Percentiles rank a stretch among this genome's conserved stretches.
phyloP scores from a whole-genome alignment of 2,329 filamentous ascomycete genomes.

The Fusarium coffeatum region DNA sequence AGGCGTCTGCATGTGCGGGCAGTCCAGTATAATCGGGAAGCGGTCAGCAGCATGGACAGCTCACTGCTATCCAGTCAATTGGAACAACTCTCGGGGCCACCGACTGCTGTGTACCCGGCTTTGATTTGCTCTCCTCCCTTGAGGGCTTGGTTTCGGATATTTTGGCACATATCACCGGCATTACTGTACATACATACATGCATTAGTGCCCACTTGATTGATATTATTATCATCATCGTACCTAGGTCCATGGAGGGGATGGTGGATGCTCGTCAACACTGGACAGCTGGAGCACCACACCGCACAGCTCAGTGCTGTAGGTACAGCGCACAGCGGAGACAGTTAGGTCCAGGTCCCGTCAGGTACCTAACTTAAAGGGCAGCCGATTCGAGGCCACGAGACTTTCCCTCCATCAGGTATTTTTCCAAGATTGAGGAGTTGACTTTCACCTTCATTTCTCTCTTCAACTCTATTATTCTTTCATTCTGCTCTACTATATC shows the following conservation, averaged over 20 bases:
- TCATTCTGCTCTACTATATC: background rate
- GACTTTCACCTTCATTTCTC: background rate
- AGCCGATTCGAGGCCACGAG: conserved; percentile 24
- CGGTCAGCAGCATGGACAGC: conserved; percentile 27
- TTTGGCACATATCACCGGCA: conserved; percentile 27
- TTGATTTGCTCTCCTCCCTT: conserved; percentile 16
- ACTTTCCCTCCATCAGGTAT: conserved; percentile 14
- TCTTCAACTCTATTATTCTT: background rate
- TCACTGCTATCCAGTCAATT: conserved; percentile 33
- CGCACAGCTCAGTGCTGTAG: conserved; percentile 3
- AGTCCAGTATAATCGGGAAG: conserved; percentile 6
- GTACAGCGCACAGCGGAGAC: conserved; percentile 27
- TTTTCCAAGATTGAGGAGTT: background rate
- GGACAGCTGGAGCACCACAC: conserved; percentile 1
- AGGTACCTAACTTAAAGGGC: conserved; percentile 1
- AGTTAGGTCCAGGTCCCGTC: background rate
- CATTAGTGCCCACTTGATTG: conserved; percentile 1
- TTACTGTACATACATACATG: conserved; percentile 1
- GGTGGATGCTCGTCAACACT: background rate
- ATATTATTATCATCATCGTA: conserved; percentile 2
- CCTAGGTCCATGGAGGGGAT: background rate
- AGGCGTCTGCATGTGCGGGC: background rate
- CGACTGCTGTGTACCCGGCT: conserved; percentile 30
- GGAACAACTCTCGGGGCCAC: conserved; percentile 35
- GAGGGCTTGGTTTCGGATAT: conserved; percentile 32